Evolutionary conservation across 306 rosid species (phyloP).

Genomic region (Citrullus mucosospermus): DNA sequence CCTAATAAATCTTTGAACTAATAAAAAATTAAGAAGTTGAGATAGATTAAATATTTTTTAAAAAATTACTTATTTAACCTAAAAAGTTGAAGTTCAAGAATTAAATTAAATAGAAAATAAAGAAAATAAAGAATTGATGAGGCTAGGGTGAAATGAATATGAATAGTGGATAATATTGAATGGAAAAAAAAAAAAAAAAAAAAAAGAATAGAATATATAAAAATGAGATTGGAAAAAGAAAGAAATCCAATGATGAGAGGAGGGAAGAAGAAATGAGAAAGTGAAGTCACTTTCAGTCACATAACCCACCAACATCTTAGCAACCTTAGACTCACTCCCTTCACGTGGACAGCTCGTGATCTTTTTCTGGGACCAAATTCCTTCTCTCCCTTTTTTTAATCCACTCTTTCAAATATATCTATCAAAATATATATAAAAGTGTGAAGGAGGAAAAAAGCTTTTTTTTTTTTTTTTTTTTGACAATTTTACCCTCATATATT

Average conservation of each 20-base stretch:
- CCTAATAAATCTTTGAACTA: too few species aligned
- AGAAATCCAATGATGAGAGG: background rate
- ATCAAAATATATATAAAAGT: too few species aligned
- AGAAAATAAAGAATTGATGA: background rate
- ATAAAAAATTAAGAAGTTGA: too few species aligned
- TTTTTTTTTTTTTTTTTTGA: too few species aligned
- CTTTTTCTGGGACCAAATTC: slow-evolving; percentile 12
- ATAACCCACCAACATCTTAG: slow-evolving; percentile 3
- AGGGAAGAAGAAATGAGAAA: background rate
- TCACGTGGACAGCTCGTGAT: slow-evolving; percentile 93
- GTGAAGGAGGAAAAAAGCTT: too few species aligned
- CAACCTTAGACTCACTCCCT: slow-evolving; percentile 24
- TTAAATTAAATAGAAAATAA: background rate
- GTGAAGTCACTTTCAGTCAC: background rate
- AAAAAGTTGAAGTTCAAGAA: too few species aligned
- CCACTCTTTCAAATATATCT: too few species aligned
- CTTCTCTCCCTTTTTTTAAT: background rate
- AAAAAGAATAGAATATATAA: background rate
- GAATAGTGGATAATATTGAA: background rate
- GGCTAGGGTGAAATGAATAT: background rate
- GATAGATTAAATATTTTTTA: too few species aligned
- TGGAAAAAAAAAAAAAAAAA: background rate
- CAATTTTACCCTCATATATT: too few species aligned
- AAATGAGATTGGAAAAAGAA: background rate
- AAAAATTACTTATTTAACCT: too few species aligned